Evolutionary conservation across 2,329 filamentous ascomycete genomes (phyloP).

Genomic region (Xylariomycetidae sp.): DNA sequence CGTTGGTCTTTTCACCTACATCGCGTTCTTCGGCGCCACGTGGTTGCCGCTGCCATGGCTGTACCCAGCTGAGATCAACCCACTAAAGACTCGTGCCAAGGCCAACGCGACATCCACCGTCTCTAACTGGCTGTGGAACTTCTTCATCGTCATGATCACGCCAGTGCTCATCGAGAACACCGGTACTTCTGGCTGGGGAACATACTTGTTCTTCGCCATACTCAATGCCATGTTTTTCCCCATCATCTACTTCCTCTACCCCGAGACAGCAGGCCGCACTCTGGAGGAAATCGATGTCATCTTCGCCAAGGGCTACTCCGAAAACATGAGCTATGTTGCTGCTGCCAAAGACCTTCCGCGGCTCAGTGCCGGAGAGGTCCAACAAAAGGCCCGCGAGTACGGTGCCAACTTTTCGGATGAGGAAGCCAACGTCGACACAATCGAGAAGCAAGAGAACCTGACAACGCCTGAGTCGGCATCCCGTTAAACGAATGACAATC

Average conservation of each 20-base stretch:
- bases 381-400: slow-evolving; percentile 38
- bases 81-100: slow-evolving; percentile 41
- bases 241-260: slow-evolving; percentile 48
- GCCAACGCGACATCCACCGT: slow-evolving; percentile 50
- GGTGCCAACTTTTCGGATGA: slow-evolving; percentile 19
- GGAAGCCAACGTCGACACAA: slow-evolving; percentile 13
- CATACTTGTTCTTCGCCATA: slow-evolving; percentile 40
- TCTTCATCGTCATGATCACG: slow-evolving; percentile 57
- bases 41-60: slow-evolving; percentile 61
- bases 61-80: slow-evolving; percentile 51
- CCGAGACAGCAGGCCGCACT: slow-evolving; percentile 44
- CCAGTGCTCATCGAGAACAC: slow-evolving; percentile 58
- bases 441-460: slow-evolving; percentile 16
- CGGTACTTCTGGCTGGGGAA: slow-evolving; percentile 38
- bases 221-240: slow-evolving; percentile 42
- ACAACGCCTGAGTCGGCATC: neutral
- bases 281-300: slow-evolving; percentile 56
- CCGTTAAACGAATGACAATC: too few relatives aligned
- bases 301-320: slow-evolving; percentile 53
- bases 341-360: slow-evolving; percentile 53
- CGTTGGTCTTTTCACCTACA: slow-evolving; percentile 65
- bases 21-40: slow-evolving; percentile 63
- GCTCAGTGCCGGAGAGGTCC: slow-evolving; percentile 46
- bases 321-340: slow-evolving; percentile 58
- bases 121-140: slow-evolving; percentile 44